phyloP scores from a whole-genome alignment of 176 grass and related monocot genomes.

The Puccinellia tenuiflora region DNA sequence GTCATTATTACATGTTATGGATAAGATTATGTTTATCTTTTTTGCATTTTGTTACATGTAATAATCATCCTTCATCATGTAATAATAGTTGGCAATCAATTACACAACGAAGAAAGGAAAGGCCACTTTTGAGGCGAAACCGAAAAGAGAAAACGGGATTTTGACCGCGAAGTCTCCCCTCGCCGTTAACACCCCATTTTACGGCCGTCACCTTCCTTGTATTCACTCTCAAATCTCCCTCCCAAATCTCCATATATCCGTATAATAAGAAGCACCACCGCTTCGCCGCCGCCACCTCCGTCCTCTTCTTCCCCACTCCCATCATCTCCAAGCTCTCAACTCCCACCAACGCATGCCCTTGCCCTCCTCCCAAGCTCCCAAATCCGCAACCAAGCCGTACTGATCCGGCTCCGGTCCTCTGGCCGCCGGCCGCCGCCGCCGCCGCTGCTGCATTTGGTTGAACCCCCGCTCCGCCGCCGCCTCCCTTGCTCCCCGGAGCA shows the following conservation, averaged over 20 bases:
- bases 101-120: not conserved
- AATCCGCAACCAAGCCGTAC: not conserved
- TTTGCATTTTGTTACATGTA: not conserved
- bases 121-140: not conserved
- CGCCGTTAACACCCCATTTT: not conserved
- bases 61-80: not conserved
- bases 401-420: not conserved
- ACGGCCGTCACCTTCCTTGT: not conserved
- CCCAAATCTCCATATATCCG: slow-evolving; percentile 20
- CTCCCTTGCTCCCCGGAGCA: not conserved
- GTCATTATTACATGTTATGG: not conserved
- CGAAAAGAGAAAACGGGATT: not conserved
- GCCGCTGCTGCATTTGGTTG: slow-evolving; percentile 11
- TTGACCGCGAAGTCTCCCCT: not conserved
- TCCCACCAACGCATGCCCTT: not conserved
- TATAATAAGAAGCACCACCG: not conserved
- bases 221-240: slow-evolving; percentile 33
- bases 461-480: not conserved
- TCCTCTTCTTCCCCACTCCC: not conserved
- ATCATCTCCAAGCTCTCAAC: not conserved
- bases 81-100: not conserved
- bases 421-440: not conserved
- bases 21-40: not conserved
- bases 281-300: not conserved
- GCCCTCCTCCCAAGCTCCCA: not conserved